These are phyloP conservation scores for Musa troglodytarum DNA, from an alignment of 176 grass and related monocot genomes.

Conservation along the genomic window DNA sequence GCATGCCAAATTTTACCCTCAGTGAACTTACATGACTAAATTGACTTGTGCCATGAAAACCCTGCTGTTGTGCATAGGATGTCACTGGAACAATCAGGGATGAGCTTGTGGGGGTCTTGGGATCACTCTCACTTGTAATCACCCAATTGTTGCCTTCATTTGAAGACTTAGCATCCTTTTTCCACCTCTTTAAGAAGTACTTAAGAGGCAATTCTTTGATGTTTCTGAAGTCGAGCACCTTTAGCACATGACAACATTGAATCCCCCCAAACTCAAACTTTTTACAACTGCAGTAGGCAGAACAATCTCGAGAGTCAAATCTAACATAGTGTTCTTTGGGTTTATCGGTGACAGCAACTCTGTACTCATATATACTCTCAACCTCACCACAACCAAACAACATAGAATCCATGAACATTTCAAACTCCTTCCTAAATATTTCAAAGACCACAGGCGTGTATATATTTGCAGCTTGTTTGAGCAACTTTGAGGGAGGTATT, in stretches of 20 bases:
- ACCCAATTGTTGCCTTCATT: background rate
- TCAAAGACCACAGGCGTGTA: constrained; percentile 76
- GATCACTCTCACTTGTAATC: constrained; percentile 8
- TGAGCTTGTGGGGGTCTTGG: constrained; percentile 4
- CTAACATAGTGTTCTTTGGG: constrained; percentile 57
- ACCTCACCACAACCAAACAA: constrained; percentile 60
- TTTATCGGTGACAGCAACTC: constrained; percentile 60
- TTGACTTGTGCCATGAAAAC: constrained; percentile 7
- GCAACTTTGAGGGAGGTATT: constrained; percentile 67
- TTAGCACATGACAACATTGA: constrained; percentile 6
- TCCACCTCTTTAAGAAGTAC: constrained; percentile 9
- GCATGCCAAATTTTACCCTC: background rate
- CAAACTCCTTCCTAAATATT: constrained; percentile 70
- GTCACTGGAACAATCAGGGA: constrained; percentile 13
- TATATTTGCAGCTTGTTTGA: constrained; percentile 60
- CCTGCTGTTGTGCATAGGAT: constrained; percentile 9
- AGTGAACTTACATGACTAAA: constrained; percentile 9
- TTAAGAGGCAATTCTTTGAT: constrained; percentile 12
- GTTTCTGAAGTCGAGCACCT: constrained; percentile 12
- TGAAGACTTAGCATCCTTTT: constrained; percentile 4
- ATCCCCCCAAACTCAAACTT: constrained; percentile 7
- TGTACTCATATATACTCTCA: constrained; percentile 41
- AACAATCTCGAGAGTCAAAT: constrained; percentile 54
- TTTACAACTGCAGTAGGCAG: constrained; percentile 18
- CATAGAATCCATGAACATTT: constrained; percentile 83